A percentile compares a stretch with the other conserved stretches of the same genome.
Evolutionary conservation across 441 rosid genomes (phyloP).

Genomic region (Euphorbia celastroides): DNA sequence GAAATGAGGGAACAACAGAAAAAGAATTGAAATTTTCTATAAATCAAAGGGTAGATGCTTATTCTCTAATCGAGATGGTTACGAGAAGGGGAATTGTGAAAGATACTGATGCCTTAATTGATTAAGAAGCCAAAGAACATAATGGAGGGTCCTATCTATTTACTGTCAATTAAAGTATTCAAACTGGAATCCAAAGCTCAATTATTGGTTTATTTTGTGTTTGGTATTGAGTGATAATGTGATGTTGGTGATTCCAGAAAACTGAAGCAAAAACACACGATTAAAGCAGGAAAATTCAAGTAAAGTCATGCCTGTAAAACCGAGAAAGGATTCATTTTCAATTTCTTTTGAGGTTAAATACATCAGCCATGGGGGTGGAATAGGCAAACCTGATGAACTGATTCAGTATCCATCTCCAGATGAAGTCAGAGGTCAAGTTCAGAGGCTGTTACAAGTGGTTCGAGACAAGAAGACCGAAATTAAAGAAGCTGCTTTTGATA

Average conservation of each 20-base stretch:
- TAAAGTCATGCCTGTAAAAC: background rate
- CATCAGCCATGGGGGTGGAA: background rate
- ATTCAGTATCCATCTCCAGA: background rate
- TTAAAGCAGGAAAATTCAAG: background rate
- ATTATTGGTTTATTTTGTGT: background rate
- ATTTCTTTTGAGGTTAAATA: constrained; percentile 5
- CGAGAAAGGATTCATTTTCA: background rate
- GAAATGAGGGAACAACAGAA: background rate
- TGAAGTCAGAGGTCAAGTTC: too few species aligned
- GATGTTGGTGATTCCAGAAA: background rate
- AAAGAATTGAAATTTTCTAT: background rate
- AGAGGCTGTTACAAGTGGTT: constrained; percentile 1
- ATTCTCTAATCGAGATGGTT: background rate
- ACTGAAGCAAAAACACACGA: background rate
- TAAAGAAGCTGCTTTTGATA: background rate
- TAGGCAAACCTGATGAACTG: background rate
- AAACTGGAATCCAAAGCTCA: background rate
- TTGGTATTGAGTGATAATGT: background rate
- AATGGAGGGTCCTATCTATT: background rate
- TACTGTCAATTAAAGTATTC: background rate
- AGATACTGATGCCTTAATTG: constrained; percentile 2
- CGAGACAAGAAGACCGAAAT: background rate
- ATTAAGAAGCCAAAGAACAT: constrained; percentile 2
- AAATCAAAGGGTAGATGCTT: background rate
- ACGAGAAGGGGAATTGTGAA: background rate